Evolutionary conservation across 176 grass and related monocot genomes (phyloP).

Genomic region (Dactylis glomerata): DNA sequence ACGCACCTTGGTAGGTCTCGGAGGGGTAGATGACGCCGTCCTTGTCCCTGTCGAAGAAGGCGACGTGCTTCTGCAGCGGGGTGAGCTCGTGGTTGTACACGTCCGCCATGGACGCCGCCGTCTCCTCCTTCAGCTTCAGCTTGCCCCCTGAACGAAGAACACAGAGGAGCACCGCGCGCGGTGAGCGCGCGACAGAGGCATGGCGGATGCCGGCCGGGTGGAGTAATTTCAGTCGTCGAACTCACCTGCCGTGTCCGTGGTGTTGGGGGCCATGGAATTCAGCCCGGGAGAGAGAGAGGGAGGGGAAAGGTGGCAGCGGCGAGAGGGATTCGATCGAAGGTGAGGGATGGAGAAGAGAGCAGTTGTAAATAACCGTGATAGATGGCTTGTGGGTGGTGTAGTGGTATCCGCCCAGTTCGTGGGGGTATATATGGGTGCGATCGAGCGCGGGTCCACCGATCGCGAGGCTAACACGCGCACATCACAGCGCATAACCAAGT

Average conservation of each 20-base stretch:
- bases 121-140: not conserved
- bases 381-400: too few species aligned
- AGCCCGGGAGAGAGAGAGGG: too few species aligned
- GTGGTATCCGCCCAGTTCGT: too few species aligned
- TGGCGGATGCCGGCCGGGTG: too few species aligned
- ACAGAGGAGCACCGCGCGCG: not conserved
- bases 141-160: not conserved
- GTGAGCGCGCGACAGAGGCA: not conserved
- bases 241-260: slow-evolving; percentile 9
- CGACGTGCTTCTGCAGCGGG: slow-evolving; percentile 64
- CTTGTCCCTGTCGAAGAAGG: slow-evolving; percentile 73
- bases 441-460: too few species aligned
- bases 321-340: not conserved
- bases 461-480: too few species aligned
- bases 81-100: slow-evolving; percentile 42
- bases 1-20: slow-evolving; percentile 67
- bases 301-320: not conserved
- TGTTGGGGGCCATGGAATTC: slow-evolving; percentile 25
- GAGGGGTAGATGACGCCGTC: slow-evolving; percentile 57
- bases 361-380: too few species aligned
- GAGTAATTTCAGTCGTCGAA: too few species aligned
- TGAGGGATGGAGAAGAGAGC: too few species aligned
- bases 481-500: too few species aligned
- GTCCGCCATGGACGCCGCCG: slow-evolving; percentile 27
- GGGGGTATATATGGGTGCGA: too few species aligned